Percentiles rank a stretch among this genome's conserved stretches.
phyloP scores from a whole-genome alignment of 73 alveolate genomes.

The Paramecium octaurelia region DNA sequence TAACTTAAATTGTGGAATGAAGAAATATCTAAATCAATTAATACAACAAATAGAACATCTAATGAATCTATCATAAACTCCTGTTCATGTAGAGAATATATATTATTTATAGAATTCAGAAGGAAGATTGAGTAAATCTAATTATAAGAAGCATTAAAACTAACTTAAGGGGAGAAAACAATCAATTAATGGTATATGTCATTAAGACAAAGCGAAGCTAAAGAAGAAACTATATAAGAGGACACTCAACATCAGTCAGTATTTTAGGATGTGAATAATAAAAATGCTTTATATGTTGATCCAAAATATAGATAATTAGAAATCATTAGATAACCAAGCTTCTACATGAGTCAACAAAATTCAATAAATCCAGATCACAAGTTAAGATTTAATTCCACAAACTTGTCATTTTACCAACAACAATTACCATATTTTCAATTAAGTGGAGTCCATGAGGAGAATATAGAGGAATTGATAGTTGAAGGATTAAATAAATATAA shows the following conservation, averaged over 20 bases:
- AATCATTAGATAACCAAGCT: not conserved
- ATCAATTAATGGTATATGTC: constrained; percentile 3
- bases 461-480: not conserved
- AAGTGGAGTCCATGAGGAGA: not conserved
- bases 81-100: not conserved
- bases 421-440: not conserved
- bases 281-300: not conserved
- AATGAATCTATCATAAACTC: not conserved
- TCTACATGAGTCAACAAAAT: not conserved
- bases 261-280: not conserved
- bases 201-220: not conserved
- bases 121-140: not conserved
- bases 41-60: not conserved
- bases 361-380: not conserved
- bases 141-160: not conserved
- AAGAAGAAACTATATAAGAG: not conserved
- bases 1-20: not conserved
- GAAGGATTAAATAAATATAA: not conserved
- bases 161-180: not conserved
- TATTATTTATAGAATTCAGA: not conserved
- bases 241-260: not conserved
- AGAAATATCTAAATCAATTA: not conserved
- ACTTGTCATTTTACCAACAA: not conserved
- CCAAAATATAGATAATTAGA: not conserved
- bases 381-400: not conserved